Base-by-base conservation (phyloP, 257 asterid genomes). In the Echium plantagineum region DNA sequence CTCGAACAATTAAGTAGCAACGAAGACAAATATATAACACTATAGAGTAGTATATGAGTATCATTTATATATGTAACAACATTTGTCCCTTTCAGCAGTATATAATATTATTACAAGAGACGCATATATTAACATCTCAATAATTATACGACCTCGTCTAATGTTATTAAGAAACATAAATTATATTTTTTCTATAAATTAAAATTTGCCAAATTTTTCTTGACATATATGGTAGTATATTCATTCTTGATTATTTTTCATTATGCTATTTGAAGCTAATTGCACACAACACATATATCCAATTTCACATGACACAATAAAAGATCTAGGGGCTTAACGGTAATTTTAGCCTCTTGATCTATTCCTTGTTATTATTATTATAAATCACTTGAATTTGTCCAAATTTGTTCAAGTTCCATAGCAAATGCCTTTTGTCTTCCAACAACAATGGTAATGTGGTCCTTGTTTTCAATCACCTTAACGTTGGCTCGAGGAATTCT, bases 371-470 rank as follows among this genome's bases (percentile, higher is more conserved):
- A 19, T 13, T 9, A 24, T 15, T 18, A 22, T 57, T n/a, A n/a
- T n/a, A n/a, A n/a, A n/a, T n/a, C n/a, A 56, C 69, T 75, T 26
- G 94, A 77, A 54, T 76, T 79, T 12, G 31, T 70, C 98, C 98
- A 93, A 49, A 93, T 93, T 16, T 64, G 73, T 55, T 93, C 98
- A 0, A 93, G 97, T 67, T 93, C 98, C 64, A 80, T 58, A 5
- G 98, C 97, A 46, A 91, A 91, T 0, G 87, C 81, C 81, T 66
- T 55, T 38, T 88, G 94, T 66, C 98, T 75, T 17, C 98, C 94
- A 15, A 91, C 98, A 56, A 91, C 97, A 0, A 91, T 86, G 65
- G 97, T 91, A 49, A 91, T 79, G 70, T 91, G 98, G 57, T 91
- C 98, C 59, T 86, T 76, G 20, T 86, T 77, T 7, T 80, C 74